These are phyloP conservation scores for Fusarium nodosum DNA, from an alignment of 2,329 filamentous ascomycete species.

Conservation along the genomic window DNA sequence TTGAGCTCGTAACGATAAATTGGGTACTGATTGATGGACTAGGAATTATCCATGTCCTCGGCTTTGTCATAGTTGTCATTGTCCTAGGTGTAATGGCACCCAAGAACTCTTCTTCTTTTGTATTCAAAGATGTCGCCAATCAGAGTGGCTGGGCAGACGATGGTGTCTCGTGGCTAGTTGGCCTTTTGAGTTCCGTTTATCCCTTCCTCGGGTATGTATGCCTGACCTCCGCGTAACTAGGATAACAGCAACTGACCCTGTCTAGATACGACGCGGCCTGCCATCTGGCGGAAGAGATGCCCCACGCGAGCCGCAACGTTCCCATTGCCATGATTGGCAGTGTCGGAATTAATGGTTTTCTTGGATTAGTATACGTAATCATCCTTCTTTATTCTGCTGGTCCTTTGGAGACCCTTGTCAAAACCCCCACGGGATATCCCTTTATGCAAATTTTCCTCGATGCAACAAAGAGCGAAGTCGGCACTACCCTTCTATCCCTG, in stretches of 20 bases:
- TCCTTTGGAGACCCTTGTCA: conserved; percentile 54
- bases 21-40: background rate
- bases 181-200: conserved; percentile 52
- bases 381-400: conserved; percentile 61
- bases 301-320: conserved; percentile 52
- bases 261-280: conserved; percentile 54
- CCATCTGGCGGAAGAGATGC: conserved; percentile 54
- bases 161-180: conserved; percentile 53
- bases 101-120: conserved; percentile 51
- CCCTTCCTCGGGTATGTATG: conserved; percentile 53
- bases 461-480: conserved; percentile 46
- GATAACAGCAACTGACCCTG: background rate
- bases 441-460: conserved; percentile 59
- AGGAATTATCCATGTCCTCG: conserved; percentile 50
- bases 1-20: accelerated
- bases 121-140: conserved; percentile 53
- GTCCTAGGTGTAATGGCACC: conserved; percentile 51
- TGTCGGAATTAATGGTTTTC: conserved; percentile 59
- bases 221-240: accelerated
- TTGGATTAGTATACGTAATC: conserved; percentile 60
- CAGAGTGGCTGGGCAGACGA: conserved; percentile 52
- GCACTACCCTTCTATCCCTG: conserved; percentile 50
- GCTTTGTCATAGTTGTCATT: conserved; percentile 49
- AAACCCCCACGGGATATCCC: conserved; percentile 58
- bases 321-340: conserved; percentile 54